Evolutionary conservation across 2,329 filamentous ascomycete species (phyloP), one percentile per base, ranked within the genome.

Genomic region (Ceratocystiopsis sp.): DNA sequence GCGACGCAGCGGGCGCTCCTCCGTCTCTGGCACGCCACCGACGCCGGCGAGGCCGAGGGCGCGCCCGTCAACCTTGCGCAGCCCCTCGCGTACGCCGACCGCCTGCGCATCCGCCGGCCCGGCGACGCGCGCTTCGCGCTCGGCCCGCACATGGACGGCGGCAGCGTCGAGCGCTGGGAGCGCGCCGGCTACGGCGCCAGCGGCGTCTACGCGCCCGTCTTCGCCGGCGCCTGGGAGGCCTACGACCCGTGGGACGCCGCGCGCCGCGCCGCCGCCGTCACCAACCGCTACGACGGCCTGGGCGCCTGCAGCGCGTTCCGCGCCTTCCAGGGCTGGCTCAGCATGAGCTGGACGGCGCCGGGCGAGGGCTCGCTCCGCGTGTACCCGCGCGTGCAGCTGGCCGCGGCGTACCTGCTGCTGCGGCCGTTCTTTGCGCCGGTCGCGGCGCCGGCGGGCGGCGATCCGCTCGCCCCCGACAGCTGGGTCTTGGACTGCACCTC

Each of bases 301-400:
- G 86, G 87, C 0, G 78, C 82, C 1, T 93, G 84, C 60, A 80
- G 72, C 38, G 84, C 86, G 66, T 86, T 94, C 60, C 73, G 89
- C 35, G 81, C 85, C 69, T 89, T 84, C 58, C 87, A 95, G 61
- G 87, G 85, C 16, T 95, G 87, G 87, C 60, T 95, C 42, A 74
- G 73, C 46, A 79, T 95, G 69, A 85, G 79, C 45, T 62, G 66
- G n/a, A 80, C 76, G 0, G 75, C 69, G 0, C 82, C 84, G 0
- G 68, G 69, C 6, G 78, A 93, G 61, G 87, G 87, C 1, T 91
- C 86, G 0, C 61, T 95, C 42, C 68, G 84, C 37, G 81, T 94
- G 2, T 87, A 87, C 53, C 87, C 87, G 0, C 65, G 93, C 42
- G 61, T 91, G 38, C 71, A 72, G 49, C 71, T 84, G 43, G 75